phyloP scores from a whole-genome alignment of 495 filamentous ascomycete species.

The Xylaria sp. region DNA sequence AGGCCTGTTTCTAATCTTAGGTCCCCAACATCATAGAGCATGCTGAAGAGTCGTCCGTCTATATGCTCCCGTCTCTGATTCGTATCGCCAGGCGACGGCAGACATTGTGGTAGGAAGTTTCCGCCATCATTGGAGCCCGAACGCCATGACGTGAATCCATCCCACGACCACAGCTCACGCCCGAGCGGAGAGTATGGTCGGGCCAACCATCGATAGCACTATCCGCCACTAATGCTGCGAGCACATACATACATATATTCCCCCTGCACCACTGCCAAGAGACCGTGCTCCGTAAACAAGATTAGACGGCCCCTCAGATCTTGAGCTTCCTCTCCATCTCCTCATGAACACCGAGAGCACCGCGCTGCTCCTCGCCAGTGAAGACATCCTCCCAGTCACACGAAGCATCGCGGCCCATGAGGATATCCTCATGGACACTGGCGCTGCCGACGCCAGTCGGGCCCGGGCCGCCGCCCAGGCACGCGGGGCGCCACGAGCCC shows the following conservation, averaged over 20 bases:
- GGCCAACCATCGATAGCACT: neutral
- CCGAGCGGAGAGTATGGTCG: neutral
- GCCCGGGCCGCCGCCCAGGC: slow-evolving; percentile 46
- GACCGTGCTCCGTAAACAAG: neutral
- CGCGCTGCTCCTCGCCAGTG: slow-evolving; percentile 71
- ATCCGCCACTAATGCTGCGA: neutral
- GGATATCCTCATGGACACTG: slow-evolving; percentile 77
- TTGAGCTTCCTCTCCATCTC: slow-evolving; percentile 92
- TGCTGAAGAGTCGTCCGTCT: slow-evolving; percentile 5
- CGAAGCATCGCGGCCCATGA: slow-evolving; percentile 76
- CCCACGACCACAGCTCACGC: neutral
- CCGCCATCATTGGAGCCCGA: neutral
- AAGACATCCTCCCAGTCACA: slow-evolving; percentile 94
- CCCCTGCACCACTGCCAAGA: too few relatives aligned
- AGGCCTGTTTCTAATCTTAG: slow-evolving; percentile 11
- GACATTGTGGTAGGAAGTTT: neutral
- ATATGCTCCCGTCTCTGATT: neutral
- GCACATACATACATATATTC: too few relatives aligned
- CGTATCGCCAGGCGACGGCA: neutral
- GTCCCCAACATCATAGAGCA: neutral
- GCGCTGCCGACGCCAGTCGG: slow-evolving; percentile 34
- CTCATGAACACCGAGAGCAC: slow-evolving; percentile 75
- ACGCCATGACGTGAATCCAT: slow-evolving; percentile 1
- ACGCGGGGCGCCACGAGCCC: slow-evolving; percentile 60
- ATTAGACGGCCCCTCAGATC: slow-evolving; percentile 41